Base-by-base conservation (phyloP, 768 basidiomycete species). In the Calocybe cyanea region DNA sequence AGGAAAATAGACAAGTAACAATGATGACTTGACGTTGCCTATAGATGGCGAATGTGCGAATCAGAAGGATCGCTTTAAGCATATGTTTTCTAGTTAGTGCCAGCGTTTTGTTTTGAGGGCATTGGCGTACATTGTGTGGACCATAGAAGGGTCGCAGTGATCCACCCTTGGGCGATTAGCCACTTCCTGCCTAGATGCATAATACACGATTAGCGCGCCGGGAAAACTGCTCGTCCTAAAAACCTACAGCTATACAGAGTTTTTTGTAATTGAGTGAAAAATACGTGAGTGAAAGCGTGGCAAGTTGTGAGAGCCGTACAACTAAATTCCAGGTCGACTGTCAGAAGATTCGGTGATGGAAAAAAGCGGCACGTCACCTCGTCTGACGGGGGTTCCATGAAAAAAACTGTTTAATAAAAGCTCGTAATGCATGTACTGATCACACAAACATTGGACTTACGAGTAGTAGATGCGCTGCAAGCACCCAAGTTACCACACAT, bases 21-120 rank as follows among this genome's bases (percentile, higher is more conserved):
- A 11, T 5, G 25, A 28, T 49, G 38, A 54, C 48, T 17, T 60
- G 46, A 7, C 15, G 25, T 37, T 46, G 51, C 4, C 40, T 43
- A 43, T 50, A 61, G 31, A 61, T 58, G 15, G 57, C 63, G 20
- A 54, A 55, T 14, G 55, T 62, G 43, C 62, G 59, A 44, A 55
- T 55, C 8, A 63, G 28, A 50, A 63, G 54, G 21, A 57, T 49
- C 18, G 49, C 61, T 63, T 36, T 7, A 28, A 11, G 25, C 11
- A 28, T 28, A 28, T 28, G 25, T 28, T 6, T 28, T n/a, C n/a
- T n/a, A n/a, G n/a, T n/a, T n/a, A n/a, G n/a, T n/a, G n/a, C n/a
- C n/a, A n/a, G n/a, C n/a, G n/a, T n/a, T n/a, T n/a, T n/a, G n/a
- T n/a, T n/a, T n/a, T n/a, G n/a, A n/a, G n/a, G n/a, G n/a, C n/a